Percentiles rank a stretch among this genome's conserved stretches.
phyloP scores from a whole-genome alignment of 192 early-diverging fungal genomes.

The Coemansia interrupta region DNA sequence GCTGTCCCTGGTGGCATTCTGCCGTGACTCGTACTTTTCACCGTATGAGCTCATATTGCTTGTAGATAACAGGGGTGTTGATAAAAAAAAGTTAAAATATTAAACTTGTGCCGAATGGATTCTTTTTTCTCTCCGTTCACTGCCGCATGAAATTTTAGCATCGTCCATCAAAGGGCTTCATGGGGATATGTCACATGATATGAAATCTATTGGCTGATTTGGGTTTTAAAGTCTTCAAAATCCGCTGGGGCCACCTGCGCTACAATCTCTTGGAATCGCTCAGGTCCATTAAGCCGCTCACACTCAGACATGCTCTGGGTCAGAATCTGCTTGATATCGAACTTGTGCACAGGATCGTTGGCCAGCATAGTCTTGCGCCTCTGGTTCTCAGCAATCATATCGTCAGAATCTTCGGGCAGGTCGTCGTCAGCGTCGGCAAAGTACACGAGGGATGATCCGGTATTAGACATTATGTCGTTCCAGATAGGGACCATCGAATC shows the following conservation, averaged over 20 bases:
- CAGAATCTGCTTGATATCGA: slow-evolving; percentile 23
- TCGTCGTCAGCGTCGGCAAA: slow-evolving; percentile 26
- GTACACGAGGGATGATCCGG: slow-evolving; percentile 30
- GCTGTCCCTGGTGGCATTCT: slow-evolving; percentile 33
- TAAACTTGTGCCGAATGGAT: no score
- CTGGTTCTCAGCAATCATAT: slow-evolving; percentile 28
- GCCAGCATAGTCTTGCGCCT: slow-evolving; percentile 22
- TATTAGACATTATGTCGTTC: slow-evolving; percentile 44
- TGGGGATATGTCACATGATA: slow-evolving; percentile 14
- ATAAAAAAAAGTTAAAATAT: not conserved
- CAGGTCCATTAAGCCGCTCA: slow-evolving; percentile 34
- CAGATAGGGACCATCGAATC: slow-evolving; percentile 45
- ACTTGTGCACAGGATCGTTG: slow-evolving; percentile 34
- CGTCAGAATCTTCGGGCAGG: slow-evolving; percentile 5
- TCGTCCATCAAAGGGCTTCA: not conserved
- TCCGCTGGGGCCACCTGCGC: slow-evolving; percentile 20
- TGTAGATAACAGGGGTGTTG: not conserved
- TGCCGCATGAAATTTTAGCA: not conserved
- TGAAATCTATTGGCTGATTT: slow-evolving; percentile 13
- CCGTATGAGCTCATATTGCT: slow-evolving; percentile 41
- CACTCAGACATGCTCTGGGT: slow-evolving; percentile 30
- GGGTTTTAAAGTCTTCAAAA: slow-evolving; percentile 30
- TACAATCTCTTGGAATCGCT: slow-evolving; percentile 31
- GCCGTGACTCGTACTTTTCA: slow-evolving; percentile 51
- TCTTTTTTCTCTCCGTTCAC: not conserved